Conservation (phyloP, 2,329 filamentous ascomycete species). For the Meredithiella fracta region DNA sequence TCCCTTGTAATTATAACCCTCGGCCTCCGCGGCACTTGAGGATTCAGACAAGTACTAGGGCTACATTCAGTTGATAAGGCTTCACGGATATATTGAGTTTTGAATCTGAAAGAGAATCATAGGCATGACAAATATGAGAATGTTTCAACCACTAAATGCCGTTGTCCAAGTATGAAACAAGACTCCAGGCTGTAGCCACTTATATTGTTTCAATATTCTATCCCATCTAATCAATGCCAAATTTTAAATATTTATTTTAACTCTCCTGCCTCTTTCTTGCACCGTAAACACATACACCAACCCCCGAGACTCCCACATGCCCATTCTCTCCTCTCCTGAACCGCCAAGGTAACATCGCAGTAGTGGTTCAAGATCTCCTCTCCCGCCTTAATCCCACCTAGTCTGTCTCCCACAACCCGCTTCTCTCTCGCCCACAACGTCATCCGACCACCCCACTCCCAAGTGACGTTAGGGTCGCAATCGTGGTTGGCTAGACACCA, state of each 20-base stretch:
- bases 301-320: conserved; percentile 75
- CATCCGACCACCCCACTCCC: conserved; percentile 81
- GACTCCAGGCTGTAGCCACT: no score
- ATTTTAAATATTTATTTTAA: background rate
- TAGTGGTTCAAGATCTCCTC: conserved; percentile 91
- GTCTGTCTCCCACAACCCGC: conserved; percentile 33
- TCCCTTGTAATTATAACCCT: no score
- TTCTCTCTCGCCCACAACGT: conserved; percentile 47
- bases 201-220: background rate
- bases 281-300: conserved; percentile 72
- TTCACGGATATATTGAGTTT: no score
- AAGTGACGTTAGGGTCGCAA: conserved; percentile 85
- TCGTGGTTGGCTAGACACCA: conserved; percentile 97
- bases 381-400: conserved; percentile 53
- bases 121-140: no score
- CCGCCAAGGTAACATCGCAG: conserved; percentile 66
- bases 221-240: background rate
- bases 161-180: no score
- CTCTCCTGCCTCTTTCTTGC: conserved; percentile 48
- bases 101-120: no score
- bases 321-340: conserved; percentile 76
- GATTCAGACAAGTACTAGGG: no score
- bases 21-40: no score
- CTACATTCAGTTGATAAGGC: no score
- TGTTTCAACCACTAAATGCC: no score